A percentile compares a stretch with the other conserved stretches of the same genome.
Evolutionary conservation across 2,329 filamentous ascomycete genomes (phyloP).

Genomic region (Colletotrichum godetiae): DNA sequence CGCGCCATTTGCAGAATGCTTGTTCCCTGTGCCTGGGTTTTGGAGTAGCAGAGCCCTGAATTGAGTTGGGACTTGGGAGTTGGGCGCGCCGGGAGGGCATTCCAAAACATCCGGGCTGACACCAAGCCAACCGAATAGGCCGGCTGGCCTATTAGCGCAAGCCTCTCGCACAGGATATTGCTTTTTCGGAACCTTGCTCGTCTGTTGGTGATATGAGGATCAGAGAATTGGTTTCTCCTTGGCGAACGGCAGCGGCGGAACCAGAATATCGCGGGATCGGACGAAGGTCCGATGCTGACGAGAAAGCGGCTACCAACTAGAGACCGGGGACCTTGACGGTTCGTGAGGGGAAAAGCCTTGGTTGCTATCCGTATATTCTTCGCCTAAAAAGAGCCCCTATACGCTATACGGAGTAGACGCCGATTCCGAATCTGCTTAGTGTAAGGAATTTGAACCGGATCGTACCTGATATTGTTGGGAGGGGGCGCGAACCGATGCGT

Average conservation of each 20-base stretch:
- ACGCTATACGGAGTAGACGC: constrained; percentile 7
- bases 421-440: constrained; percentile 20
- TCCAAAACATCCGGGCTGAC: constrained; percentile 20
- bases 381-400: constrained; percentile 7
- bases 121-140: constrained; percentile 2
- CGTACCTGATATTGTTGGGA: constrained; percentile 24
- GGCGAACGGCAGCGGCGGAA: constrained; percentile 9
- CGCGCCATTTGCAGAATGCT: constrained; percentile 3
- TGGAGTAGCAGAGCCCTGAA: constrained; percentile 17
- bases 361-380: neutral
- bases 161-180: neutral
- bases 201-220: constrained; percentile 3
- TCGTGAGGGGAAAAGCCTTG: constrained; percentile 22
- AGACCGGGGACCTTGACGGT: constrained; percentile 20
- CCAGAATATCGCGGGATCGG: constrained; percentile 6
- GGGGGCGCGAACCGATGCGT: constrained; percentile 31
- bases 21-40: constrained; percentile 29
- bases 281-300: constrained; percentile 12
- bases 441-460: neutral
- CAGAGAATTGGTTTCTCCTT: neutral
- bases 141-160: constrained; percentile 12
- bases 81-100: constrained; percentile 1
- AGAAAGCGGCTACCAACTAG: neutral
- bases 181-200: constrained; percentile 3
- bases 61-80: neutral